Base-by-base conservation (phyloP, 305 asterid species). In the Fraxinus dipetala region DNA sequence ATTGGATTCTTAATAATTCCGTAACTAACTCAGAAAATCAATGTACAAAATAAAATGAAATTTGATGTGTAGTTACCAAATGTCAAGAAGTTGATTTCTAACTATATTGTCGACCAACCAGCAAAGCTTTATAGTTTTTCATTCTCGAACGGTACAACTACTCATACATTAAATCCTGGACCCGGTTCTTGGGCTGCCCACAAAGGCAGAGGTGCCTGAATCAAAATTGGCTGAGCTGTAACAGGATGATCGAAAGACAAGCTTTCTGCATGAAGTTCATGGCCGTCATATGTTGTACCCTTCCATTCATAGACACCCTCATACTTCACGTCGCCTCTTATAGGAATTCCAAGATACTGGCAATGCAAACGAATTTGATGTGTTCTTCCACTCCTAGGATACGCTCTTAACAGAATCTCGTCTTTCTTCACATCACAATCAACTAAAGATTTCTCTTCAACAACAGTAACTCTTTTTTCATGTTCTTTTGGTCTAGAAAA, bases 331-430 rank as follows among this genome's bases (percentile, higher is more conserved):
- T 95, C 99, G 38, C 98, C 95, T 82, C 91, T 87, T 51, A 93
- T 88, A 38, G 99, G 92, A 77, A 95, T 89, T 40, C 97, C 99
- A 54, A 92, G 97, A 84, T 90, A 93, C 89, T 93, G 98, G 80
- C 99, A 93, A 40, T 95, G 97, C 88, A 93, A 89, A 32, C 99
- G 93, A 74, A 95, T 95, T 86, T 95, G 99, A 86, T 95, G 98
- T 0, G 99, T 95, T 86, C 99, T 89, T 83, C 99, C 97, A 83
- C 95, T 95, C 78, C 81, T 88, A 11, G 99, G 99, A 69, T 84
- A 77, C 6, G 97, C 99, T 88, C 94, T 89, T 82, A 93, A 88
- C 65, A 93, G 51, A 86, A 95, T 89, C 87, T 90, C 94, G 2
- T 84, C 90, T 86, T 86, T 91, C 88, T 86, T 90, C 79, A 22